Evolutionary conservation across 2,329 filamentous ascomycete species (phyloP), one percentile per base, ranked within the genome.

Genomic region (Rasamsonia emersonii): DNA sequence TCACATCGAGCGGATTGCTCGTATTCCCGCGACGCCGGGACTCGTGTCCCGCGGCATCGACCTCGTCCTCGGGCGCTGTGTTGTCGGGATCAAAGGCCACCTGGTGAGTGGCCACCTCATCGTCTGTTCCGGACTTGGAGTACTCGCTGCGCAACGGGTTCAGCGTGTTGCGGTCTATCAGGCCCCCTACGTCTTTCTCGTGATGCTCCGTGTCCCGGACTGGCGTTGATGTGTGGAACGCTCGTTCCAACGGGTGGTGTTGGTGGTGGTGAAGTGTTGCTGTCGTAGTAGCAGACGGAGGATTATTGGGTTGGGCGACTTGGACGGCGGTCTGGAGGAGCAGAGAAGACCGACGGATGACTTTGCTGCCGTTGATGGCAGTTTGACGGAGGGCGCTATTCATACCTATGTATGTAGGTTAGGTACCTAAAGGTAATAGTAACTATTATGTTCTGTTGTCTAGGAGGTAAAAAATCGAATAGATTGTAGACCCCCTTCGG

Each of bases 61-160:
- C 38, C 21, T 76, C 73, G 14, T 58, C 49, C 50, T 86, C 78
- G 0, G 85, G 85, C 13, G 68, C 62, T 16, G 82, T 88, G 53
- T 73, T 74, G 34, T 67, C 58, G 0, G 77, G 75, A 51, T 85
- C 70, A 57, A 83, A 93, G 1, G 86, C 79, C 0, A 77, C 70
- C 24, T 77, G 67, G 35, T 71, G 63, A 18, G 68, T 62, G 0
- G 70, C 67, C 0, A 77, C 70, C 9, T 73, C 67, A 27, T 77
- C 63, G 43, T 77, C 83, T 0, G 73, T 74, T 3, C 75, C 81
- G 30, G 75, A 77, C 50, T 79, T 75, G 36, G 75, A 74, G 58
- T 79, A 75, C 52, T 93, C 83, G 33, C 70, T 75, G 2, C 71
- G 59, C 19, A 73, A 67, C 0, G 81, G 76, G 37, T 80, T 73